These are phyloP conservation scores for Dacryopinax spathularia DNA, from an alignment of 768 basidiomycete genomes.

Conservation along the genomic window DNA sequence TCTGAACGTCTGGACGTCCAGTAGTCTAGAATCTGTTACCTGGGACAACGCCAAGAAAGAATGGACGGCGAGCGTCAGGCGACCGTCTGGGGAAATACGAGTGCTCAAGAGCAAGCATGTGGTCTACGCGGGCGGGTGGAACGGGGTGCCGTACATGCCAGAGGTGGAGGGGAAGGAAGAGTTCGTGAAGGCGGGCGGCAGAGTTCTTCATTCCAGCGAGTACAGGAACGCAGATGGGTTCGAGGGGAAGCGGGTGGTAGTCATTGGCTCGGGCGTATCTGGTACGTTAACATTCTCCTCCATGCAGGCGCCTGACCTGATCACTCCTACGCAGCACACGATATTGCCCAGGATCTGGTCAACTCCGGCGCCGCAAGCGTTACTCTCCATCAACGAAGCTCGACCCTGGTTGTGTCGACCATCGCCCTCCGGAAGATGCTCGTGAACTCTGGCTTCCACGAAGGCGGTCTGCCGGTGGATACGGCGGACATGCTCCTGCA, in stretches of 20 bases:
- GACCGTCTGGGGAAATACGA: slow-evolving; percentile 23
- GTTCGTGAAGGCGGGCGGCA: slow-evolving; percentile 37
- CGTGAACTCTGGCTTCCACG: neutral
- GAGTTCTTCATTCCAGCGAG: slow-evolving; percentile 42
- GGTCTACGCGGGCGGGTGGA: slow-evolving; percentile 40
- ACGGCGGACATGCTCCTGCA: neutral
- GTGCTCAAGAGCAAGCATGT: slow-evolving; percentile 30
- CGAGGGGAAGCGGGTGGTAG: slow-evolving; percentile 52
- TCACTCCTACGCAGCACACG: slow-evolving; percentile 26
- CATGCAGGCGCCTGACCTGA: neutral
- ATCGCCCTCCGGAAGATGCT: slow-evolving; percentile 5
- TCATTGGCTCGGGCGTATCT: slow-evolving; percentile 54
- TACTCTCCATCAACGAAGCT: slow-evolving; percentile 36
- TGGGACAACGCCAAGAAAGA: neutral
- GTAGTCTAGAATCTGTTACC: slow-evolving; percentile 9
- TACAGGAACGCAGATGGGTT: slow-evolving; percentile 43
- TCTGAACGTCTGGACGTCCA: slow-evolving; percentile 45
- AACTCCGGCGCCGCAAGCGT: slow-evolving; percentile 31
- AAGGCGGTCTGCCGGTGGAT: neutral
- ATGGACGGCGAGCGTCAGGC: slow-evolving; percentile 4
- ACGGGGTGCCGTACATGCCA: neutral
- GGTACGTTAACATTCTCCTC: too few species aligned
- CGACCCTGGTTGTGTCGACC: slow-evolving; percentile 40
- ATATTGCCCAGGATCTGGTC: slow-evolving; percentile 35
- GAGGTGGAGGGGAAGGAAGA: slow-evolving; percentile 26